Conservation (phyloP, 257 asterid genomes). For the Scutellaria galericulata region DNA sequence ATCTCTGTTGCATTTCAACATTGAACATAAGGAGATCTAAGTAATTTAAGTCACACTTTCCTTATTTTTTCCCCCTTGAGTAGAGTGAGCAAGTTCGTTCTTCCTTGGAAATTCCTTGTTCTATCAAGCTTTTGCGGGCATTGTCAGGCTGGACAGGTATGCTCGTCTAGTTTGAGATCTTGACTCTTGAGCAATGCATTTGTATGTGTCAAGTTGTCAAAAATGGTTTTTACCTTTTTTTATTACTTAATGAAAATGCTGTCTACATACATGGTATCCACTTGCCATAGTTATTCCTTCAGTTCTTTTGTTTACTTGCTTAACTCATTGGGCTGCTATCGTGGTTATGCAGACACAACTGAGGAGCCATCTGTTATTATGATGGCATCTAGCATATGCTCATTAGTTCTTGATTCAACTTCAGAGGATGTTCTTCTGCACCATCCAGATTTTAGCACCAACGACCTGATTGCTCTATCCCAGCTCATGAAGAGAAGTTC, state of each 20-base stretch:
- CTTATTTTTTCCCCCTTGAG: too few relatives aligned
- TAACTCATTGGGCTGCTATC: constrained; percentile 15
- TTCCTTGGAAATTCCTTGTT: too few relatives aligned
- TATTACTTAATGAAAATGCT: background rate
- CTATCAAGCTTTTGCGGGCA: too few relatives aligned
- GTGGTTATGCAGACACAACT: constrained; percentile 43
- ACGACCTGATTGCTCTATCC: constrained; percentile 51
- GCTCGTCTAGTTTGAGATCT: too few relatives aligned
- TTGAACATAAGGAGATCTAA: too few relatives aligned
- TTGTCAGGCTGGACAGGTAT: too few relatives aligned
- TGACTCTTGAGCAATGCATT: background rate
- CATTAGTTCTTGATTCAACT: constrained; percentile 70
- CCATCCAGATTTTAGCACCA: constrained; percentile 53
- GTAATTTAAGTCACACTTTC: too few relatives aligned
- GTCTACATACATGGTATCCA: background rate
- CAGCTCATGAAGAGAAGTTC: constrained; percentile 66
- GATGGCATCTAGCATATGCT: constrained; percentile 87
- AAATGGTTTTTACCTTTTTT: too few relatives aligned
- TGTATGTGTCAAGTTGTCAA: background rate
- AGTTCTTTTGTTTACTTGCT: constrained; percentile 12
- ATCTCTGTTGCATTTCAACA: too few relatives aligned
- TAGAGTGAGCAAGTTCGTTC: too few relatives aligned
- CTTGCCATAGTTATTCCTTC: background rate
- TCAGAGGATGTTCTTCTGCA: constrained; percentile 73
- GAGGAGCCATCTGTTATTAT: constrained; percentile 52